Evolutionary conservation across 208 protist genomes (phyloP).

Genomic region (Wallacemonas sp.): DNA sequence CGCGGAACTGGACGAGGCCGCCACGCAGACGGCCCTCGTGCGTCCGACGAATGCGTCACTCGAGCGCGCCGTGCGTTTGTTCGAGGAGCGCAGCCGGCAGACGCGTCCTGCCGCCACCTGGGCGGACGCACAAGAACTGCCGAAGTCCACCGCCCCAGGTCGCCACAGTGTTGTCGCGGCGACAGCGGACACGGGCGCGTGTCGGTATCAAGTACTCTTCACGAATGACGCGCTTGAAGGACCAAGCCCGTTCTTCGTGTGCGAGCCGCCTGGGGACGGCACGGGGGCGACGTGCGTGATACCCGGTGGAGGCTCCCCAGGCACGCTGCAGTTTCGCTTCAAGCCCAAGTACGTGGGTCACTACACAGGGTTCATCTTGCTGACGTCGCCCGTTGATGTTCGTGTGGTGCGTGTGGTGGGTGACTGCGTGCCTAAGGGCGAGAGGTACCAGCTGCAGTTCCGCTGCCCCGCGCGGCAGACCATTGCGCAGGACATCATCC

Average conservation of each 20-base stretch:
- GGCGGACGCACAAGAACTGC: constrained; percentile 9
- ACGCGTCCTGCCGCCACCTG: background rate
- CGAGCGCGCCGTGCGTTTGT: constrained; percentile 68
- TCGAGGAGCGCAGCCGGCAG: constrained; percentile 61
- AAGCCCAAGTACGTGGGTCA: constrained; percentile 76
- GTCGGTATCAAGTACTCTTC: constrained; percentile 58
- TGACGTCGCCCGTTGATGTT: constrained; percentile 86
- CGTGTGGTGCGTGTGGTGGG: constrained; percentile 81
- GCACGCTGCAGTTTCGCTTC: constrained; percentile 67
- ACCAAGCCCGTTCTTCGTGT: constrained; percentile 84
- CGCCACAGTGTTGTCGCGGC: background rate
- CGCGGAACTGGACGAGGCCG: constrained; percentile 63
- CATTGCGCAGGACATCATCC: constrained; percentile 89
- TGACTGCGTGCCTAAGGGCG: constrained; percentile 71
- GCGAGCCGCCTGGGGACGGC: constrained; percentile 7
- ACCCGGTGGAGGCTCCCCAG: constrained; percentile 4
- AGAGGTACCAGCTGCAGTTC: constrained; percentile 84
- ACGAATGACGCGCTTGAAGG: constrained; percentile 71
- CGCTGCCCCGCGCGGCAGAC: constrained; percentile 78
- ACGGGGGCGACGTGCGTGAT: background rate
- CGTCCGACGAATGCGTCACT: constrained; percentile 51
- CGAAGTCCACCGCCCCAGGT: background rate
- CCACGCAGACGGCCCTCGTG: constrained; percentile 37
- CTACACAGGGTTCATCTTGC: constrained; percentile 77
- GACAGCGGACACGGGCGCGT: background rate